Percentiles rank a stretch among this genome's conserved stretches.
phyloP scores from a whole-genome alignment of 1,284 basidiomycete genomes.

The Leccinum huronense region DNA sequence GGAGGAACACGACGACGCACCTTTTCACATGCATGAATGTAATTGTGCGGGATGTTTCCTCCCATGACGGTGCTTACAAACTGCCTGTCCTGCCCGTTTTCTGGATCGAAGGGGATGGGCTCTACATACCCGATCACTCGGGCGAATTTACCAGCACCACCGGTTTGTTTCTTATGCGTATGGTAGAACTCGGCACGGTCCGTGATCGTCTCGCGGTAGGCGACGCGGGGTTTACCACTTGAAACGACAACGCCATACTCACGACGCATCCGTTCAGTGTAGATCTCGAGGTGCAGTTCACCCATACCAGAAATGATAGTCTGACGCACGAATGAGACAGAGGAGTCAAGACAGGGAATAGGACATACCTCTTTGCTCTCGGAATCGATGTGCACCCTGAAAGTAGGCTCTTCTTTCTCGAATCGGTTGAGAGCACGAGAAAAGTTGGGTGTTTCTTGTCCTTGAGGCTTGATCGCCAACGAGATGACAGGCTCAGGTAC shows the following conservation, averaged over 20 bases:
- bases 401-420: constrained; percentile 99
- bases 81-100: constrained; percentile 61
- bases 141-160: constrained; percentile 96
- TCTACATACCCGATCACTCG: constrained; percentile 92
- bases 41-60: constrained; percentile 88
- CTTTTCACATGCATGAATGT: constrained; percentile 95
- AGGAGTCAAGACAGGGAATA: background rate
- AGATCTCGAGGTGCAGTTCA: constrained; percentile 98
- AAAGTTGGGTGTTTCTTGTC: constrained; percentile 93
- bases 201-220: constrained; percentile 94
- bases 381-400: constrained; percentile 93
- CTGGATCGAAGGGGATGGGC: constrained; percentile 77
- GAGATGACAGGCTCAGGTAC: constrained; percentile 99
- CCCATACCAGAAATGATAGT: constrained; percentile 99
- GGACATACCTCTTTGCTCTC: constrained; percentile 85
- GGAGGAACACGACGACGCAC: constrained; percentile 38
- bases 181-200: constrained; percentile 83
- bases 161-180: constrained; percentile 98
- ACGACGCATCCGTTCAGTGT: constrained; percentile 98
- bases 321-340: constrained; percentile 38
- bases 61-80: constrained; percentile 93
- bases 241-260: constrained; percentile 95
- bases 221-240: constrained; percentile 95
- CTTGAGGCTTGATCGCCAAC: constrained; percentile 88
- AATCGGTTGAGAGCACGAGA: constrained; percentile 96